Evolutionary conservation across 148 eudicot genomes (phyloP), one percentile per base, ranked within the genome.

Genomic region (Fagopyrum esculentum): DNA sequence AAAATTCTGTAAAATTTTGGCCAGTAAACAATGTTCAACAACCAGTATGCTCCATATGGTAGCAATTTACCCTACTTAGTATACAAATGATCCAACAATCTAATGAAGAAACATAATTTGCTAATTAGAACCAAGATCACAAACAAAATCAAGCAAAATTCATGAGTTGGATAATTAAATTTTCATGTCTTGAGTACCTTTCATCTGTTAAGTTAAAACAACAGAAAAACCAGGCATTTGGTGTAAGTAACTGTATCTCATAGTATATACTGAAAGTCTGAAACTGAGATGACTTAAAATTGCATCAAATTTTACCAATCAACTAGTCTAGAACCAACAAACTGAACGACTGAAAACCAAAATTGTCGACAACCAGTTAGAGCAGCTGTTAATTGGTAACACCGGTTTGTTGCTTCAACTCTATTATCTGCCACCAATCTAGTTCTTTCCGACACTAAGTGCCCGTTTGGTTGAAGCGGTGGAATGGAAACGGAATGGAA

Each of bases 1-100:
- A 80, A 79, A 77, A 17, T 74, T 78, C 89, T 85, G 79, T 51
- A 80, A 66, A 13, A 70, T 6, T 72, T 57, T 57, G 22, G 30
- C 29, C 69, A 75, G 17, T 10, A 77, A 57, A n/a, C 45, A 43
- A 77, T 15, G 43, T n/a, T 29, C 52, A 72, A 43, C 9, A 9
- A 13, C 3, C 30, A 45, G 46, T 29, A 49, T 11, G 43, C 17
- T 17, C 1, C 47, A 40, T 11, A 66, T 45, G 10, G 49, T 46
- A 56, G 30, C 70, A 63, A 26, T 7, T 11, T 30, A 63, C 16
- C 10, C 35, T 63, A 9, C 15, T 22, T 9, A 61, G 68, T 61
- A 61, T 9, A 59, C 30, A 19, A 22, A 59, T 1, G 5, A 19
- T 16, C 59, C 4, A 15, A 54, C 59, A 4, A 54, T 54, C 59